Evolutionary conservation across 2,329 filamentous ascomycete species (phyloP).

Genomic region (Lojkania enalia): DNA sequence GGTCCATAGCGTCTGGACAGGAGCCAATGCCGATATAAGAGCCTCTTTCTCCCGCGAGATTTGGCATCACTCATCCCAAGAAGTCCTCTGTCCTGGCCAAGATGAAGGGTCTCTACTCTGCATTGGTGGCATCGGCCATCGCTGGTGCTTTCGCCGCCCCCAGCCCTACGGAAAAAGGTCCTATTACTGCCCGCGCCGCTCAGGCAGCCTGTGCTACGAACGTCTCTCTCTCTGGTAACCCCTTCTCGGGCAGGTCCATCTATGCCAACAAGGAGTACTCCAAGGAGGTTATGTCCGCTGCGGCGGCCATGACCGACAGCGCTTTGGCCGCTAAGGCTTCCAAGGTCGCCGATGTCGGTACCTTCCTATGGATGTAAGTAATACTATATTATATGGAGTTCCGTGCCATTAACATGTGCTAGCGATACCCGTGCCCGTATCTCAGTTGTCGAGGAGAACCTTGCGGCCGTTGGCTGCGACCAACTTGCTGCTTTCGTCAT

Average conservation of each 20-base stretch:
- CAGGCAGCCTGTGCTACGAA: slow-evolving; percentile 38
- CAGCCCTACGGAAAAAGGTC: slow-evolving; percentile 36
- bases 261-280: slow-evolving; percentile 59
- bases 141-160: slow-evolving; percentile 40
- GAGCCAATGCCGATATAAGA: slow-evolving; percentile 34
- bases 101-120: slow-evolving; percentile 42
- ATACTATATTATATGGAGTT: neutral
- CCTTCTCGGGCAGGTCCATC: slow-evolving; percentile 54
- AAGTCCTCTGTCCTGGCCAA: slow-evolving; percentile 26
- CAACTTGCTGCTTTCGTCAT: slow-evolving; percentile 61
- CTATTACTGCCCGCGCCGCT: slow-evolving; percentile 37
- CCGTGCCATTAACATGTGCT: slow-evolving; percentile 31
- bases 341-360: slow-evolving; percentile 55
- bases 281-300: slow-evolving; percentile 57
- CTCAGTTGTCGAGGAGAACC: slow-evolving; percentile 52
- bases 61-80: slow-evolving; percentile 23
- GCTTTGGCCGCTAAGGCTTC: slow-evolving; percentile 56
- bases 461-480: slow-evolving; percentile 55
- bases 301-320: slow-evolving; percentile 59
- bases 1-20: slow-evolving; percentile 7
- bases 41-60: slow-evolving; percentile 13
- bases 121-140: slow-evolving; percentile 40
- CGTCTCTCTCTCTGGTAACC: slow-evolving; percentile 54
- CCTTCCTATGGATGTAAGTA: slow-evolving; percentile 59
- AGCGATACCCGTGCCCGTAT: slow-evolving; percentile 56